Base-by-base conservation (phyloP, 352 stramenopile genomes). In the Phytopythium helicoides region DNA sequence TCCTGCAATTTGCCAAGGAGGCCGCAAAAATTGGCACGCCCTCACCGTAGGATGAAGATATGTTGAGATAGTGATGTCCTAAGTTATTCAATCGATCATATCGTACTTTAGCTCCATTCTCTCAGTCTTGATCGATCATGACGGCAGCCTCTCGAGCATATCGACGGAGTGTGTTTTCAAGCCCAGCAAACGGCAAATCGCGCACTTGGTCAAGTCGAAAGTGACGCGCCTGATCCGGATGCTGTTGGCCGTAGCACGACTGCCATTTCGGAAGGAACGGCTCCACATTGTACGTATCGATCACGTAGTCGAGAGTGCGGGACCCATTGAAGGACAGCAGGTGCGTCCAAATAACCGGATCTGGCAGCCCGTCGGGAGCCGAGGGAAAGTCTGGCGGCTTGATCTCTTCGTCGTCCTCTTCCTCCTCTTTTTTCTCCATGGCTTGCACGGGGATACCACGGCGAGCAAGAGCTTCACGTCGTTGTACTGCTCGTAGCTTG, bases 331-430 rank as follows among this genome's bases (percentile, higher is more conserved):
- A 82, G 18, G 73, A 71, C 46, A 83, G 47, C 42, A 92, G 35
- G 38, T 90, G 79, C 6, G 82, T 89, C 73, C 79, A 87, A 47
- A 86, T 73, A n/a, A 66, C 58, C 21, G 75, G 66, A 28, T 86
- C 74, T 21, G 67, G 56, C 35, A 65, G 62, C 25, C 62, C 47
- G 52, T 73, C 68, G 9, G 23, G 18, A 16, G 68, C 58, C 7
- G 42, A 51, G 2, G 51, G 46, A 4, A 42, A 15, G 10, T 33
- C 46, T 6, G 15, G 15, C 36, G 15, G 15, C 46, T 22, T 16
- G 25, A n/a, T 33, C 45, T 51, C 45, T 5, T 31, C 46, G 2
- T 23, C 46, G 1, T 42, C 33, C 11, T 42, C 46, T 0, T 40
- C 28, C n/a, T 19, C 45, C 8, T 51, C 28, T 12, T 28, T 18